Evolutionary conservation across 306 rosid species (phyloP), one percentile per base, ranked within the genome.

Genomic region (Datisca glomerata): DNA sequence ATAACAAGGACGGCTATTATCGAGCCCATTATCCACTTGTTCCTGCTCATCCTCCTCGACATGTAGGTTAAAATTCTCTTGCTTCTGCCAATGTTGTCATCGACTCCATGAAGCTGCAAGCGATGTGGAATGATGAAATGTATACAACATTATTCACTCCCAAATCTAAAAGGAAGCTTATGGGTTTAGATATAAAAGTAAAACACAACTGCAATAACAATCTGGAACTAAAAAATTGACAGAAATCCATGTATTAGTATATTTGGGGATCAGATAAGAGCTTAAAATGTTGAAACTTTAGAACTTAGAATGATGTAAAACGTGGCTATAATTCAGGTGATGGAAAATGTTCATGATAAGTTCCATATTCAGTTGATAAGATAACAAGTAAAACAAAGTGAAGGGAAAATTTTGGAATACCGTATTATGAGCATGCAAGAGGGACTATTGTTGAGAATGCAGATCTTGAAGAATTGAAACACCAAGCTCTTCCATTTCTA

Each of bases 401-500:
- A 12, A 51, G 40, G 29, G 10, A 5, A n/a, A n/a, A n/a, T n/a
- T n/a, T n/a, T n/a, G n/a, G n/a, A 8, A 22, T 74, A 85, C 95
- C 70, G 87, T 66, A 63, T 24, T 18, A 66, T 76, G 50, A 1
- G 95, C 81, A 61, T 76, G 95, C 71, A 85, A 51, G 36, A 85
- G 79, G 50, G 93, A 85, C 52, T 85, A 87, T 35, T 87, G 55
- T 66, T 85, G 95, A 43, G 95, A 85, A 56, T 76, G 93, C 81
- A 80, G 65, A 69, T 85, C 95, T 17, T 85, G 87, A 68, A 85
- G 95, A 57, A 85, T 85, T 8, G 95, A 85, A 57, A 80, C 95
- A 50, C 93, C 95, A 15, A 85, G 95, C 58, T 85, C 95, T 63
- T 85, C 95, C 21, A 93, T 85, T 80, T 85, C 95, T 67, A 85